phyloP scores from a whole-genome alignment of 1,284 basidiomycete genomes.

The Cutaneotrichosporon dermatis region DNA sequence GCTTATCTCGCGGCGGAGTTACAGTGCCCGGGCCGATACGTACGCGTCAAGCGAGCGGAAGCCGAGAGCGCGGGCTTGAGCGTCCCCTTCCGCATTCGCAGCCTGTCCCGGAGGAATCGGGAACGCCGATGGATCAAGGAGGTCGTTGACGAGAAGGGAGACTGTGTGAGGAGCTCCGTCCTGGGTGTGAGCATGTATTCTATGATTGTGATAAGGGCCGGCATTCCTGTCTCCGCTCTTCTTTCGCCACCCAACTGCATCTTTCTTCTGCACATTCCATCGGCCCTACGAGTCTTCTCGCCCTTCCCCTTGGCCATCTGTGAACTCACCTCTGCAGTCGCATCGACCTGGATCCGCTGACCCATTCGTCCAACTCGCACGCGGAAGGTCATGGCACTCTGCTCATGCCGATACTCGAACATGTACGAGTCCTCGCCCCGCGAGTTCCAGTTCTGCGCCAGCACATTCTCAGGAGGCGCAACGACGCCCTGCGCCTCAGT shows the following conservation, averaged over 20 bases:
- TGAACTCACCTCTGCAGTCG: slow-evolving; percentile 50
- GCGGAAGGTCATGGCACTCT: slow-evolving; percentile 48
- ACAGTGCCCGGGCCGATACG: slow-evolving; percentile 4
- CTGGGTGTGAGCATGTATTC: slow-evolving; percentile 25
- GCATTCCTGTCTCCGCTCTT: too few relatives aligned
- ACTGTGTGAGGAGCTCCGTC: slow-evolving; percentile 50
- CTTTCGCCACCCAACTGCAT: too few relatives aligned
- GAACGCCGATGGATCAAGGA: slow-evolving; percentile 41
- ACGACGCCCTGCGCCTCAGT: slow-evolving; percentile 1
- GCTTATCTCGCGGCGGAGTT: too few relatives aligned
- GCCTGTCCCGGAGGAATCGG: slow-evolving; percentile 31
- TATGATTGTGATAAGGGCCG: too few relatives aligned
- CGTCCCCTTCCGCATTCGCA: neutral
- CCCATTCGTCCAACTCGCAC: slow-evolving; percentile 50
- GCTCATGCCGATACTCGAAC: slow-evolving; percentile 49
- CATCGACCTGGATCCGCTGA: slow-evolving; percentile 47
- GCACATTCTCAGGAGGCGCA: neutral
- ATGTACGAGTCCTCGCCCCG: slow-evolving; percentile 43
- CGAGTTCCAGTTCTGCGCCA: slow-evolving; percentile 33
- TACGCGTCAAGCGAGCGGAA: slow-evolving; percentile 35
- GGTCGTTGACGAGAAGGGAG: slow-evolving; percentile 42
- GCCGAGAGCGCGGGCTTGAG: slow-evolving; percentile 20
- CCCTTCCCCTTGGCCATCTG: too few relatives aligned
- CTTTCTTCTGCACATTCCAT: too few relatives aligned
- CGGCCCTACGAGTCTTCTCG: too few relatives aligned